Evolutionary conservation across 2,329 filamentous ascomycete species (phyloP).

Genomic region (Curvularia sp.): DNA sequence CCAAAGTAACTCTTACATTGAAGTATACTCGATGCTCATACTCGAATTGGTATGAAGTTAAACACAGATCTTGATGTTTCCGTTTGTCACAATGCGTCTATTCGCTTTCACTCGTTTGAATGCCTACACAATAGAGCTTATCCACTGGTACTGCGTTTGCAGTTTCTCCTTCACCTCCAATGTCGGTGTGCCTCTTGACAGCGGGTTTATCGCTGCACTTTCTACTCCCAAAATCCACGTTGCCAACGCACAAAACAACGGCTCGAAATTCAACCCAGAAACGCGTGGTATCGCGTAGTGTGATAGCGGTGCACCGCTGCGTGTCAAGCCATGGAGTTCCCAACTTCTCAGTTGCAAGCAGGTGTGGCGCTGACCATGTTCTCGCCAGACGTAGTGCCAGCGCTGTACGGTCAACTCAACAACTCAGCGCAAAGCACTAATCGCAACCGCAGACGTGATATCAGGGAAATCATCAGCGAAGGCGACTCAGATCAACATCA

Average conservation of each 20-base stretch:
- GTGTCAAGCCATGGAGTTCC: conserved; percentile 12
- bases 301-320: background rate
- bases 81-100: background rate
- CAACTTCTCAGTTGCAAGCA: conserved; percentile 8
- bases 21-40: background rate
- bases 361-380: conserved; percentile 10
- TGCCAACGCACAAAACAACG: background rate
- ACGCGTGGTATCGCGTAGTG: background rate
- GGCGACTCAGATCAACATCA: background rate
- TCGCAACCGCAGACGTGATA: background rate
- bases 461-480: background rate
- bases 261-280: background rate
- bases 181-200: conserved; percentile 5
- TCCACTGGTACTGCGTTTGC: background rate
- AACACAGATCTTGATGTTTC: background rate
- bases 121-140: background rate
- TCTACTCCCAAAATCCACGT: background rate
- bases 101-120: background rate
- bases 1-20: background rate
- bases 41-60: background rate
- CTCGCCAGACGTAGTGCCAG: conserved; percentile 5
- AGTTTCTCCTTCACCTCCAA: conserved; percentile 8
- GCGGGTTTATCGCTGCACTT: background rate
- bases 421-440: background rate
- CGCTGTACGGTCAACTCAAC: conserved; percentile 3